Percentiles rank a stretch among this genome's conserved stretches.
phyloP scores from a whole-genome alignment of 345 rosid genomes.

The Pelargonium nanum region DNA sequence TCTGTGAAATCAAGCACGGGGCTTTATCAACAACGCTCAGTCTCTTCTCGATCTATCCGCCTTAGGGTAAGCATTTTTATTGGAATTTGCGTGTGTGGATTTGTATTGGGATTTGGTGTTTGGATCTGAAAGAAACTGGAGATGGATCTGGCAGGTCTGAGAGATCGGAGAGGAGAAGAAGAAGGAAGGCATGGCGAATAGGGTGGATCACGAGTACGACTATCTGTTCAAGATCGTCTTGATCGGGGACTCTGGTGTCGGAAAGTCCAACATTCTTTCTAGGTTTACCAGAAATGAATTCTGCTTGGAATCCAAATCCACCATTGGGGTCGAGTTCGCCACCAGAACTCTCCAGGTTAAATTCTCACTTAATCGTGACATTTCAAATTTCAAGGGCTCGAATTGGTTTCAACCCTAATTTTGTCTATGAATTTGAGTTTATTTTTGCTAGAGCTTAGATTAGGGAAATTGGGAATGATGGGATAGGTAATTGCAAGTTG shows the following conservation, averaged over 20 bases:
- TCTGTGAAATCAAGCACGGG: neutral
- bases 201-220: constrained; percentile 60
- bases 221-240: constrained; percentile 67
- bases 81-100: neutral
- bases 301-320: constrained; percentile 65
- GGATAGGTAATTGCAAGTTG: neutral
- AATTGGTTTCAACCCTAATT: neutral
- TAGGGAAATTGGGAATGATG: neutral
- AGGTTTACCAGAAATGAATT: constrained; percentile 65
- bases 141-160: constrained; percentile 15
- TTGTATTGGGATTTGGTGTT: neutral
- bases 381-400: neutral
- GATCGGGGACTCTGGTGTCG: constrained; percentile 74
- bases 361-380: neutral
- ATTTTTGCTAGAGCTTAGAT: neutral
- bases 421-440: too few relatives aligned
- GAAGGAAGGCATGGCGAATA: constrained; percentile 32
- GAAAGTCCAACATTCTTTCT: constrained; percentile 65
- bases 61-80: neutral
- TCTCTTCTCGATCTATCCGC: neutral
- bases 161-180: constrained; percentile 16
- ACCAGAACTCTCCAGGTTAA: constrained; percentile 54
- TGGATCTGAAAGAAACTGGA: neutral
- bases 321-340: constrained; percentile 68
- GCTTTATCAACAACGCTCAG: neutral